These are phyloP conservation scores for Glycyrrhiza uralensis DNA, from an alignment of 306 rosid genomes.

Conservation along the genomic window DNA sequence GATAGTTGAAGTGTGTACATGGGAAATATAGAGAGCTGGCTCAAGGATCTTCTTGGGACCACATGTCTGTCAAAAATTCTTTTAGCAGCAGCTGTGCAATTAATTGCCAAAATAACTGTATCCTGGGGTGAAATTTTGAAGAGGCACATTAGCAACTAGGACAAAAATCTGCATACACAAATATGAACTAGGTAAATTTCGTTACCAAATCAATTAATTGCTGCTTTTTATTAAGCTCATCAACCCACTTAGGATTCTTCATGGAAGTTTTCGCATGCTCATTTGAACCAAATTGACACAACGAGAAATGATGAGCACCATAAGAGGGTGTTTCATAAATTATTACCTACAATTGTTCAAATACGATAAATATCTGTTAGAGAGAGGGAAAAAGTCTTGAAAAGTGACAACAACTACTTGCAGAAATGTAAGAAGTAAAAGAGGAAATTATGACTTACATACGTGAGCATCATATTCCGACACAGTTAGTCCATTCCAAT, in stretches of 20 bases:
- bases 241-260: constrained; percentile 77
- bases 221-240: constrained; percentile 60
- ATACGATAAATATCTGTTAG: constrained; percentile 11
- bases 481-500: constrained; percentile 65
- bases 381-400: constrained; percentile 27
- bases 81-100: constrained; percentile 63
- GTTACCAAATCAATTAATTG: constrained; percentile 66
- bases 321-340: constrained; percentile 68
- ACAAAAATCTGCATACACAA: constrained; percentile 13
- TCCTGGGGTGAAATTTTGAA: constrained; percentile 50
- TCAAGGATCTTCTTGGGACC: constrained; percentile 41
- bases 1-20: constrained; percentile 38
- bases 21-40: constrained; percentile 34
- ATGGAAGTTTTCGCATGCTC: constrained; percentile 44
- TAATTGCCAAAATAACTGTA: constrained; percentile 70
- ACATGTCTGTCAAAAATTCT: constrained; percentile 39
- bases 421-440: constrained; percentile 24
- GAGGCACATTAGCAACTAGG: constrained; percentile 21
- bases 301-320: constrained; percentile 75
- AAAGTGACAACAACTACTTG: constrained; percentile 13
- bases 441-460: constrained; percentile 71
- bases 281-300: constrained; percentile 37
- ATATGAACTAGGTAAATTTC: constrained; percentile 26
- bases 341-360: constrained; percentile 57
- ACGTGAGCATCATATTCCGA: constrained; percentile 85